phyloP scores from a whole-genome alignment of 192 early-diverging fungal genomes.

The Coemansia sp. region DNA sequence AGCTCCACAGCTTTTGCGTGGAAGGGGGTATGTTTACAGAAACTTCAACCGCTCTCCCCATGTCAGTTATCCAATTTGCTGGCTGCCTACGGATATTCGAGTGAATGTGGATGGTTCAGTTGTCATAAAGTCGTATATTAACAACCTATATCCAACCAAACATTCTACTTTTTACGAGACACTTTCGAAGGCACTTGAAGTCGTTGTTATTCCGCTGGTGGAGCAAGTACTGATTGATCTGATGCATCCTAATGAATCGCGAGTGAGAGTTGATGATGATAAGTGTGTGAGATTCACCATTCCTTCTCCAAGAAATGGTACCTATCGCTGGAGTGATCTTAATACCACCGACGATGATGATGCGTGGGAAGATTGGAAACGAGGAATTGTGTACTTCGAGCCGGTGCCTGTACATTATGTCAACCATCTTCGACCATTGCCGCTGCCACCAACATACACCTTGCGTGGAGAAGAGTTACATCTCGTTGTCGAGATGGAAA shows the following conservation, averaged over 20 bases:
- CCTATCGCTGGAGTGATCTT: background rate
- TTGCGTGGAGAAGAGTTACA: constrained; percentile 45
- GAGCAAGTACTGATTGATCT: constrained; percentile 44
- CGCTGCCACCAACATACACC: constrained; percentile 12
- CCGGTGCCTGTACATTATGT: constrained; percentile 25
- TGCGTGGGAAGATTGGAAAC: background rate
- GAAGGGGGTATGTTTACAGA: no score
- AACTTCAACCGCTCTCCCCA: no score
- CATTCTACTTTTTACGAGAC: constrained; percentile 45
- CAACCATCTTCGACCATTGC: background rate
- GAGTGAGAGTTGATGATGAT: background rate
- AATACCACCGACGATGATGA: background rate
- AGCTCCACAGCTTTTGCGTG: no score
- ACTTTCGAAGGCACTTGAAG: constrained; percentile 43
- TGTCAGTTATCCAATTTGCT: constrained; percentile 9
- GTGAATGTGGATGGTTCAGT: constrained; percentile 44
- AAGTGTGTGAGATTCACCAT: constrained; percentile 7
- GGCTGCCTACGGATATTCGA: constrained; percentile 63
- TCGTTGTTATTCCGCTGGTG: constrained; percentile 59
- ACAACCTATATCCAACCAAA: constrained; percentile 59
- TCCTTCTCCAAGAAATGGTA: background rate
- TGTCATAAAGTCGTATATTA: constrained; percentile 61
- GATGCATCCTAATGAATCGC: background rate
- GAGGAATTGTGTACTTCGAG: constrained; percentile 13
- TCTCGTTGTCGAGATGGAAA: constrained; percentile 69